phyloP scores from a whole-genome alignment of 1,284 basidiomycete species.

The Clitocybe nebularis region DNA sequence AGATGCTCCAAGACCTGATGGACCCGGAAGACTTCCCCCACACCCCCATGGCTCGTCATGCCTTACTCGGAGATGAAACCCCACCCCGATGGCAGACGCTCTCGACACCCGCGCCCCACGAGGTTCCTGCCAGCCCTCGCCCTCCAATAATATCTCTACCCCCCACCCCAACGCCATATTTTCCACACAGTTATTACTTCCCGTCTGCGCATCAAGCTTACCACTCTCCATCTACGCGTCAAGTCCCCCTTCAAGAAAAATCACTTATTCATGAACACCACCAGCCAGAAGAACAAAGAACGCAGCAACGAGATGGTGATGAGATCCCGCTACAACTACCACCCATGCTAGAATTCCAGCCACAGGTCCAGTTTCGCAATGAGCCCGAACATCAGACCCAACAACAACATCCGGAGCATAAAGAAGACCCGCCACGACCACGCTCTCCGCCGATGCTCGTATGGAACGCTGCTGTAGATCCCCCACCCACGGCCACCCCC shows the following conservation, averaged over 20 bases:
- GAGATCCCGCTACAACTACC: slow-evolving; percentile 14
- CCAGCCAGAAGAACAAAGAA: slow-evolving; percentile 3
- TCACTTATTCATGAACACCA: slow-evolving; percentile 12
- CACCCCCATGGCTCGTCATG: slow-evolving; percentile 13
- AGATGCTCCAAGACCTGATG: slow-evolving; percentile 1
- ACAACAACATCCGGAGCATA: slow-evolving; percentile 12
- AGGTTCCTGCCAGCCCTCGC: slow-evolving; percentile 41
- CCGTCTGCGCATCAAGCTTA: slow-evolving; percentile 9
- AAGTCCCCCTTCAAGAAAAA: too few species aligned
- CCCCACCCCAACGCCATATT: slow-evolving; percentile 30
- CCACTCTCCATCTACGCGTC: slow-evolving; percentile 8
- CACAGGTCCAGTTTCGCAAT: slow-evolving; percentile 9
- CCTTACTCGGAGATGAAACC: slow-evolving; percentile 10
- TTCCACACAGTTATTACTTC: slow-evolving; percentile 11
- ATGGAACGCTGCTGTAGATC: slow-evolving; percentile 70
- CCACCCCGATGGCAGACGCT: slow-evolving; percentile 32
- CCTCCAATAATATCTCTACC: slow-evolving; percentile 36
- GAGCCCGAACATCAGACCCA: slow-evolving; percentile 15
- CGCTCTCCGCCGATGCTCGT: slow-evolving; percentile 59
- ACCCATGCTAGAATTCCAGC: slow-evolving; percentile 11
- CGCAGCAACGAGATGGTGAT: too few species aligned
- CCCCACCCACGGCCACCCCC: slow-evolving; percentile 61
- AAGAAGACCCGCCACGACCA: slow-evolving; percentile 33
- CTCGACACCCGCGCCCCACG: slow-evolving; percentile 56
- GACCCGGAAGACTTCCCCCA: slow-evolving; percentile 13